Base-by-base conservation (phyloP, 2,329 filamentous ascomycete species). In the Fusarium agapanthi region DNA sequence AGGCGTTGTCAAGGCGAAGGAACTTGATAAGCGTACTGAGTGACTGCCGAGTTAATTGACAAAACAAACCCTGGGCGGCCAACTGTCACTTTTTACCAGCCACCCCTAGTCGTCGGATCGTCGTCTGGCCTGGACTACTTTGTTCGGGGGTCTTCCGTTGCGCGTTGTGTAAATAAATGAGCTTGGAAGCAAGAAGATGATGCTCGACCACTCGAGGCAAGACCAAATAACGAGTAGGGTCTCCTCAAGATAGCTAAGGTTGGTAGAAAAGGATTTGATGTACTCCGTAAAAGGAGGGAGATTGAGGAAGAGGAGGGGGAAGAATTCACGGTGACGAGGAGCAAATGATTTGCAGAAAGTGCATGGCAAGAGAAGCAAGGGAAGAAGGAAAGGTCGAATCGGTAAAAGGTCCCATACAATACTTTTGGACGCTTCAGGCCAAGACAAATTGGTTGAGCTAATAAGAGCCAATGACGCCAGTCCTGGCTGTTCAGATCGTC, bases 401-500 rank as follows among this genome's bases (percentile, higher is more conserved):
- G 47, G 58, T 47, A 47, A 59, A 48, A 64, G 60, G 51, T 38
- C 28, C 34, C 24, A 55, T 41, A 34, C 62, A 65, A 48, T 43
- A 34, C 48, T 51, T 71, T 65, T 51, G 43, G 57, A n/a, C 34
- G 60, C 59, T 60, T 41, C 53, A 68, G 38, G 58, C 71, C 74
- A 69, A 72, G 68, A 66, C 62, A 68, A 61, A 67, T 63, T 68
- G 72, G 71, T 71, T 59, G 60, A 67, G 69, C 72, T 55, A 64
- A 65, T 55, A 64, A 65, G 68, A 62, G 71, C 75, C 75, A 77
- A 77, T 76, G 67, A 77, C 71, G 74, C 75, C 63, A 66, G 66
- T 48, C 71, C 65, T 67, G 59, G 60, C 71, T 75, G 73, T 72
- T 77, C 72, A 65, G 73, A 77, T 77, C 75, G 71, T 73, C 74